Conservation (phyloP, 371 early-diverging fungal species). For the Nematocida homosporus region DNA sequence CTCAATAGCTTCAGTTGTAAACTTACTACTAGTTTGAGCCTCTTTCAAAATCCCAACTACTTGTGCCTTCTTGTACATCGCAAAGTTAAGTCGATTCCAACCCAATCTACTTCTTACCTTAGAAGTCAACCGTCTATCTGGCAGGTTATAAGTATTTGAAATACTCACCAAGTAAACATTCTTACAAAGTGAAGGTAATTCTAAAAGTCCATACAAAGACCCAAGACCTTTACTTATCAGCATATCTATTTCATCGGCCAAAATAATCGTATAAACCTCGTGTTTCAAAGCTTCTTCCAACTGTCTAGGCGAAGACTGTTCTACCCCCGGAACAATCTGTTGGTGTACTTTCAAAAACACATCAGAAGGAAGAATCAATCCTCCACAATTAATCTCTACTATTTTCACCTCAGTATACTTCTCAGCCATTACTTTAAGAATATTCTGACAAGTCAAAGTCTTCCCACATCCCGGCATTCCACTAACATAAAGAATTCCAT, state of each 20-base stretch:
- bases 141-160: conserved; percentile 95
- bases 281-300: conserved; percentile 47
- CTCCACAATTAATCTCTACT: conserved; percentile 43
- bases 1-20: conserved; percentile 75
- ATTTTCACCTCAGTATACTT: conserved; percentile 53
- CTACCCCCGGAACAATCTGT: conserved; percentile 1
- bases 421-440: conserved; percentile 43
- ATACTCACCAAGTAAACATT: conserved; percentile 83
- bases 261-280: conserved; percentile 68
- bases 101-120: conserved; percentile 85
- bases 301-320: not conserved
- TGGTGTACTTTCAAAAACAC: conserved; percentile 55
- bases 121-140: conserved; percentile 81
- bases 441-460: conserved; percentile 59
- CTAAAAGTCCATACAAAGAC: conserved; percentile 91
- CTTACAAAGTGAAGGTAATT: conserved; percentile 77
- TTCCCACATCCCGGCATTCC: conserved; percentile 68
- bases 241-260: conserved; percentile 93
- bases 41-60: conserved; percentile 43
- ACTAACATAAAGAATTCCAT: conserved; percentile 62
- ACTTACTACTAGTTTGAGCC: not conserved
- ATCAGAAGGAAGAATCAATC: conserved; percentile 23
- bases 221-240: conserved; percentile 81
- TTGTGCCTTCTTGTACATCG: conserved; percentile 56
- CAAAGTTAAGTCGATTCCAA: conserved; percentile 66